Conservation (phyloP, 2,329 filamentous ascomycete genomes). For the Dothideomycetes sp. region DNA sequence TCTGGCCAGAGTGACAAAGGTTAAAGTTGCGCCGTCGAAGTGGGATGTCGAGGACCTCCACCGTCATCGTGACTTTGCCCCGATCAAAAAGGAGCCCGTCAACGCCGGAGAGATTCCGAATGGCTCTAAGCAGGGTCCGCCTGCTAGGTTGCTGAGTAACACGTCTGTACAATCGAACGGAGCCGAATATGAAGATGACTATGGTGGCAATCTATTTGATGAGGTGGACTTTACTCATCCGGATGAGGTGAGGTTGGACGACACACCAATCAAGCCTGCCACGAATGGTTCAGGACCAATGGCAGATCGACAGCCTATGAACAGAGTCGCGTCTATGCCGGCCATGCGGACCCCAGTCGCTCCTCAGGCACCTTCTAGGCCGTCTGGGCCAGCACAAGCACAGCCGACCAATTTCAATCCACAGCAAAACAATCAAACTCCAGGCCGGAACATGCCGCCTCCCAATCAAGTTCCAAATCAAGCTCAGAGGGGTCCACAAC, state of each 20-base stretch:
- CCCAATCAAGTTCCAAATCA: constrained; percentile 8
- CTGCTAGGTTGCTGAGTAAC: constrained; percentile 17
- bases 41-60: constrained; percentile 74
- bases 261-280: constrained; percentile 11
- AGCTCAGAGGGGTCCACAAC: background rate
- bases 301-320: constrained; percentile 11
- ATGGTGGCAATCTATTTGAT: constrained; percentile 43
- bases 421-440: constrained; percentile 18
- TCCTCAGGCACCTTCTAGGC: constrained; percentile 11
- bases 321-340: constrained; percentile 21
- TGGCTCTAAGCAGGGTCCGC: too few relatives aligned
- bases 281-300: constrained; percentile 12
- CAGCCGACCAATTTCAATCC: constrained; percentile 14
- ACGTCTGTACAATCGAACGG: constrained; percentile 22
- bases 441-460: constrained; percentile 9
- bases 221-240: constrained; percentile 53
- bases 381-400: constrained; percentile 16
- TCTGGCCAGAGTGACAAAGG: constrained; percentile 74
- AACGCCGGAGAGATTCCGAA: constrained; percentile 11
- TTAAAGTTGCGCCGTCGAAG: constrained; percentile 68
- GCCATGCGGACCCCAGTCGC: constrained; percentile 3
- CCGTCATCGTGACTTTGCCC: constrained; percentile 63
- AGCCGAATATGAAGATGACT: constrained; percentile 43
- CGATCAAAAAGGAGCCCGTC: constrained; percentile 45
- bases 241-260: constrained; percentile 58